phyloP scores from a whole-genome alignment of 352 stramenopile species.

The Paralagenidium karlingii region DNA sequence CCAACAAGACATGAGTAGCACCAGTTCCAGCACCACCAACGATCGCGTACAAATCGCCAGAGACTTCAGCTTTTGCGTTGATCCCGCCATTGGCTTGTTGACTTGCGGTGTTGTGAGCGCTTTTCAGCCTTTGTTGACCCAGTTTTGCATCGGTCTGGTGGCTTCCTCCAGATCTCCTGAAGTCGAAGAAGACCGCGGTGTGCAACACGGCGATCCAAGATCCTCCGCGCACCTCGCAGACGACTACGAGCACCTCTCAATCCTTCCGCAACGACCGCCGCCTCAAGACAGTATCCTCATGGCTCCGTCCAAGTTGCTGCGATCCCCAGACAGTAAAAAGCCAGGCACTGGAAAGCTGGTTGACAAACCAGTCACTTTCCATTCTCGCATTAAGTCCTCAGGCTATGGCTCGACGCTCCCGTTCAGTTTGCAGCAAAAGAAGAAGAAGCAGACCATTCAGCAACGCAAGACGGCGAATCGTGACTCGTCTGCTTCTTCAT shows the following conservation, averaged over 20 bases:
- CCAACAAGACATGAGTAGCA: neutral
- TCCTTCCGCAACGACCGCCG: slow-evolving; percentile 31
- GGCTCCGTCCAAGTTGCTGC: slow-evolving; percentile 11
- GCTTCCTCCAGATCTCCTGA: no score
- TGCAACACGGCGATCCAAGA: no score
- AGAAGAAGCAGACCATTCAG: slow-evolving; percentile 14
- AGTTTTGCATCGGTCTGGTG: no score
- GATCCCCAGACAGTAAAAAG: slow-evolving; percentile 10
- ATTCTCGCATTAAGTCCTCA: slow-evolving; percentile 64
- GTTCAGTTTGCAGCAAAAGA: slow-evolving; percentile 7
- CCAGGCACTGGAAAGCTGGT: slow-evolving; percentile 12
- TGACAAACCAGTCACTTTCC: slow-evolving; percentile 76
- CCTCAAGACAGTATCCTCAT: slow-evolving; percentile 45
- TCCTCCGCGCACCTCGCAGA: no score
- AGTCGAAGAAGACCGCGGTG: no score
- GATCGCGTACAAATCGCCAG: slow-evolving; percentile 32
- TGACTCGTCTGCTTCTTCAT: slow-evolving; percentile 1
- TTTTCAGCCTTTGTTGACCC: slow-evolving; percentile 57
- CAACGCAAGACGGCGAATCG: slow-evolving; percentile 14
- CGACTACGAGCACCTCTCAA: slow-evolving; percentile 28
- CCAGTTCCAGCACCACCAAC: neutral
- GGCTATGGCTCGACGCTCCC: slow-evolving; percentile 38
- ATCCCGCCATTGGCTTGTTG: slow-evolving; percentile 7
- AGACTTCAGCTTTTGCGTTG: slow-evolving; percentile 20
- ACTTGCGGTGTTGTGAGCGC: slow-evolving; percentile 43